Percentiles rank a stretch among this genome's conserved stretches.
phyloP scores from a whole-genome alignment of 768 basidiomycete genomes.

The Lactarius tabidus region DNA sequence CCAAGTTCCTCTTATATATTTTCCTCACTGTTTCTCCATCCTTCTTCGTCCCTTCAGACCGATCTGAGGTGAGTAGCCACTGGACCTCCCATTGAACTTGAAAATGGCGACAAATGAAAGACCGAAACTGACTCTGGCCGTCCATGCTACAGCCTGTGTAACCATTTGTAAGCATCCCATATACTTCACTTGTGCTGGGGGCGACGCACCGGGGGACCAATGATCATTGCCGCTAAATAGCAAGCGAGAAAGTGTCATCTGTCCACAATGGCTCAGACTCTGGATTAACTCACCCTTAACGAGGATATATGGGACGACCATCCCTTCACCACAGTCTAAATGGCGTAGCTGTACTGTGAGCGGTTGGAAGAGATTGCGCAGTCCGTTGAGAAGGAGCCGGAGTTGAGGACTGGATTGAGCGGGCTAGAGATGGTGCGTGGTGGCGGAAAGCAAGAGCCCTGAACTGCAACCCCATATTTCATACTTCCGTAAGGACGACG shows the following conservation, averaged over 20 bases:
- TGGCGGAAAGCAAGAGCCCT: too few relatives aligned
- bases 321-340: neutral
- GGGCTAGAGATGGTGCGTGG: too few relatives aligned
- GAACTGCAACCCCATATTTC: too few relatives aligned
- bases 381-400: neutral
- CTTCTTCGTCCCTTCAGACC: constrained; percentile 49
- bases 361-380: neutral
- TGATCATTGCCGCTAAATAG: constrained; percentile 40
- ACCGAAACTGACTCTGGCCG: constrained; percentile 53
- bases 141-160: constrained; percentile 68
- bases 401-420: neutral
- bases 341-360: neutral
- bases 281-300: constrained; percentile 29
- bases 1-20: constrained; percentile 67
- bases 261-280: neutral
- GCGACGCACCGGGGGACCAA: constrained; percentile 47
- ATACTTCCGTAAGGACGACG: too few relatives aligned
- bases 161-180: neutral
- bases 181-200: neutral
- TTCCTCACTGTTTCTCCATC: constrained; percentile 67
- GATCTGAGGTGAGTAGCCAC: constrained; percentile 63
- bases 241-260: neutral
- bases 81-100: constrained; percentile 30
- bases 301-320: constrained; percentile 28
- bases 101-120: neutral